Evolutionary conservation across 2,329 filamentous ascomycete genomes (phyloP).

Genomic region (Penicillium sp.): DNA sequence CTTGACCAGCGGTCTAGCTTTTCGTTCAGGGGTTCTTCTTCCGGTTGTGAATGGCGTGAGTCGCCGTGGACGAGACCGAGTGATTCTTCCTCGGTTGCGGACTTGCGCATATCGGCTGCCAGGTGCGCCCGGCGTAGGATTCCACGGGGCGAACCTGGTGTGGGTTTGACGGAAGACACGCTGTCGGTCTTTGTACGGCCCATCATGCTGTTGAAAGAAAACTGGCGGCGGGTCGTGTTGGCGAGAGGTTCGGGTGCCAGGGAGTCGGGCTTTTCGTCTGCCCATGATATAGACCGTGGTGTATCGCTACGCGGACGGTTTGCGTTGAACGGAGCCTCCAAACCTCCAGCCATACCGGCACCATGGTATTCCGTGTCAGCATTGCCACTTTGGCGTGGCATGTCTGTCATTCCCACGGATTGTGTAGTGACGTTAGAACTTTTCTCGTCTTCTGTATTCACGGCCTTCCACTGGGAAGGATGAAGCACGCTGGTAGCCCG

Average conservation of each 20-base stretch:
- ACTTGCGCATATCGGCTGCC: conserved; percentile 36
- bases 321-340: conserved; percentile 25
- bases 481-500: conserved; percentile 40
- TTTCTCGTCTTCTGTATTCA: conserved; percentile 32
- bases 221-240: conserved; percentile 68
- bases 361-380: conserved; percentile 43
- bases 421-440: conserved; percentile 51
- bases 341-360: conserved; percentile 15
- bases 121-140: conserved; percentile 43
- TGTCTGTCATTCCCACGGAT: conserved; percentile 63
- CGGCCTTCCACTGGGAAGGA: conserved; percentile 36
- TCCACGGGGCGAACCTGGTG: conserved; percentile 34
- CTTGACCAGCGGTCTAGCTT: conserved; percentile 31
- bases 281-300: conserved; percentile 40
- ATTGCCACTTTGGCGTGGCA: conserved; percentile 51
- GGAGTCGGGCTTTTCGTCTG: conserved; percentile 26
- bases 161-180: conserved; percentile 21
- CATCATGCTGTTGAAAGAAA: conserved; percentile 90
- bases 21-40: conserved; percentile 29
- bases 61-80: conserved; percentile 80
- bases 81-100: conserved; percentile 75
- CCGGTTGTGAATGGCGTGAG: conserved; percentile 30
- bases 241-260: conserved; percentile 33
- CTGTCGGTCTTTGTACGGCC: conserved; percentile 43
- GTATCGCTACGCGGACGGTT: conserved; percentile 35